A percentile compares a stretch with the other conserved stretches of the same genome.
phyloP scores from a whole-genome alignment of 2,329 filamentous ascomycete species.

The Pezicula rhizophila region DNA sequence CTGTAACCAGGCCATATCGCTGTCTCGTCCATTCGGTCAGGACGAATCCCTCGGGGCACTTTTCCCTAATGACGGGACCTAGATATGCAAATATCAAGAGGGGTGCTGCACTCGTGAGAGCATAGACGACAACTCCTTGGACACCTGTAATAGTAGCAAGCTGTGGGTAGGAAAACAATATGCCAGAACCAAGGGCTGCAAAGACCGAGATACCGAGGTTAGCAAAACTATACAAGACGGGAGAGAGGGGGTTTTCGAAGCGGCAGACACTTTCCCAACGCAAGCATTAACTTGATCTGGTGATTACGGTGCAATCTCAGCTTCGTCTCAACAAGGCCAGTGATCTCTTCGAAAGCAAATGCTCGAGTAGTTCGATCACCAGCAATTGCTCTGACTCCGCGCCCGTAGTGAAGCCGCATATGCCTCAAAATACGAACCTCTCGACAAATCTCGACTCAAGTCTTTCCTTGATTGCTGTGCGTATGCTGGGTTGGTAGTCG shows the following conservation, averaged over 20 bases:
- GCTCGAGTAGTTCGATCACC: conserved; percentile 45
- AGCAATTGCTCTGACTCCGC: conserved; percentile 52
- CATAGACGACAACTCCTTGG: conserved; percentile 73
- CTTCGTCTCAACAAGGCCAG: conserved; percentile 45
- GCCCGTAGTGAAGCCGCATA: conserved; percentile 74
- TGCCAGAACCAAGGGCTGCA: conserved; percentile 74
- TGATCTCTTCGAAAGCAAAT: conserved; percentile 17
- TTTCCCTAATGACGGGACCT: conserved; percentile 70
- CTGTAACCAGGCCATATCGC: conserved; percentile 64
- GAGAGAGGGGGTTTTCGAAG: conserved; percentile 45
- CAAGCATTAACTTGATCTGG: conserved; percentile 99
- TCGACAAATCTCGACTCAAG: conserved; percentile 22
- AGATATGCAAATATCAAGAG: conserved; percentile 69
- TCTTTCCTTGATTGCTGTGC: conserved; percentile 15
- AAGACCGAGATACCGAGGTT: conserved; percentile 29
- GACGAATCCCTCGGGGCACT: conserved; percentile 79
- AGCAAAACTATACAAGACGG: conserved; percentile 30
- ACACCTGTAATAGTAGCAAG: conserved; percentile 73
- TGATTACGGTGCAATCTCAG: conserved; percentile 94
- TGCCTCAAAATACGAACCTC: conserved; percentile 31
- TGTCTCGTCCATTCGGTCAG: conserved; percentile 79
- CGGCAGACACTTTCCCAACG: conserved; percentile 95
- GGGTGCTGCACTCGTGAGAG: conserved; percentile 65
- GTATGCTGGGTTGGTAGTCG: conserved; percentile 14
- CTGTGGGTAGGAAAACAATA: conserved; percentile 77